Base-by-base conservation (phyloP, 1,139 yeast genomes). In the Kurtzmaniella quercitrusa region DNA sequence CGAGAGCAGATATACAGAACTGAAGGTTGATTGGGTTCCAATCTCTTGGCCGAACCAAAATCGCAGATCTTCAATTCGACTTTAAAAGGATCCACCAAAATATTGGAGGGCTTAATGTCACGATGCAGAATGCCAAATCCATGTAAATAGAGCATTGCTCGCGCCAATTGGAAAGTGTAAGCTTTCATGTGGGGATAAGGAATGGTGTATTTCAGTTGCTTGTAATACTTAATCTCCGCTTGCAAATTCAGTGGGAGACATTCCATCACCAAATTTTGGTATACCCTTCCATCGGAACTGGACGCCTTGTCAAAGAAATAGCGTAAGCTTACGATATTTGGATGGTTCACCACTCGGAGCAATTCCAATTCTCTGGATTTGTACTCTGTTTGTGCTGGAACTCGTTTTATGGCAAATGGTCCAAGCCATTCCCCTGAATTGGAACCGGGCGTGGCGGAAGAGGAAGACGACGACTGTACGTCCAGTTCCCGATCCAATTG, bases 311-410 rank as follows among this genome's bases (percentile, higher is more conserved):
- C 87, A 58, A 82, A 85, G 56, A 81, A 85, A 54, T 61, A 79
- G 51, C 82, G 76, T 53, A 86, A 70, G 41, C 77, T 70, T 38
- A 85, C 88, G 42, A 86, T 81, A 59, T 85, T 86, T 33, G 94
- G 94, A 62, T 86, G 95, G 53, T 80, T 77, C 5, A 89, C 85
- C 39, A 81, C 75, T 55, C 90, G 70, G 54, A 86, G 70, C 38
- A 85, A 81, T 60, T 84, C 91, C 56, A 86, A 68, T 61, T 86
- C 95, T 61, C 95, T 72, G 43, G 86, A 79, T 62, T 85, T 85
- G 62, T 85, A 85, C 60, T 85, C 94, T 0, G 93, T 85, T 57
- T 85, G 93, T 1, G 93, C 93, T 18, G 91, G 91, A 1, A 85
- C 93, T 54, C 88, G 74, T 56, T 85, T 85, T 47, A 85, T 85